Evolutionary conservation across 805 yeast species (phyloP).

Genomic region (Teunomyces barrocoloradensis): DNA sequence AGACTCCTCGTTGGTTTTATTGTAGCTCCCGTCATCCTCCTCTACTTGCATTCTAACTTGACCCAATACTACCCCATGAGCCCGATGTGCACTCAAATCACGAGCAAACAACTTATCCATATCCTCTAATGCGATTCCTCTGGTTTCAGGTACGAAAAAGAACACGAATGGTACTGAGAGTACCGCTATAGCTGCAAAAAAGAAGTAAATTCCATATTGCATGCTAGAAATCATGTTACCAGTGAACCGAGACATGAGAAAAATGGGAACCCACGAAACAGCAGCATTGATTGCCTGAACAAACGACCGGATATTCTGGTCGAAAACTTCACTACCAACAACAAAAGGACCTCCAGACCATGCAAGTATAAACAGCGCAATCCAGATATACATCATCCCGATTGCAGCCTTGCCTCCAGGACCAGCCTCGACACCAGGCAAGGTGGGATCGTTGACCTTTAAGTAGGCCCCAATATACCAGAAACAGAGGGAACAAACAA

Average conservation of each 20-base stretch:
- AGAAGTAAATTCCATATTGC: conserved; percentile 37
- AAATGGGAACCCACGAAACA: conserved; percentile 39
- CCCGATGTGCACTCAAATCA: conserved; percentile 18
- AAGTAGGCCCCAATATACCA: conserved; percentile 41
- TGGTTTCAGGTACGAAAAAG: conserved; percentile 38
- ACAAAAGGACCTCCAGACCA: conserved; percentile 44
- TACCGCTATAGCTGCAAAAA: conserved; percentile 34
- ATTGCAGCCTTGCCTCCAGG: conserved; percentile 41
- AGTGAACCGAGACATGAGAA: conserved; percentile 35
- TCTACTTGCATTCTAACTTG: conserved; percentile 14
- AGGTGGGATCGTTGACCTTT: conserved; percentile 32
- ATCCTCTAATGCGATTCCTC: conserved; percentile 32
- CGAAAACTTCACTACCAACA: conserved; percentile 38
- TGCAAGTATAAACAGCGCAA: conserved; percentile 38
- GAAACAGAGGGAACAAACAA: conserved; percentile 33
- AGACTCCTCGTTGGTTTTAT: background rate
- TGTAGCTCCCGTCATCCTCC: conserved; percentile 11
- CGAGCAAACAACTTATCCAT: conserved; percentile 27
- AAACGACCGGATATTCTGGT: conserved; percentile 39
- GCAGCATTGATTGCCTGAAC: conserved; percentile 42
- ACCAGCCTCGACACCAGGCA: conserved; percentile 30
- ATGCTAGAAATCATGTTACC: conserved; percentile 32
- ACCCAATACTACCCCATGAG: conserved; percentile 19
- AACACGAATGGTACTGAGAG: conserved; percentile 36
- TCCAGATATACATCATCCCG: conserved; percentile 42